A percentile compares a stretch with the other conserved stretches of the same genome.
Evolutionary conservation across 2,329 filamentous ascomycete genomes (phyloP).

Genomic region (Canariomyces notabilis): DNA sequence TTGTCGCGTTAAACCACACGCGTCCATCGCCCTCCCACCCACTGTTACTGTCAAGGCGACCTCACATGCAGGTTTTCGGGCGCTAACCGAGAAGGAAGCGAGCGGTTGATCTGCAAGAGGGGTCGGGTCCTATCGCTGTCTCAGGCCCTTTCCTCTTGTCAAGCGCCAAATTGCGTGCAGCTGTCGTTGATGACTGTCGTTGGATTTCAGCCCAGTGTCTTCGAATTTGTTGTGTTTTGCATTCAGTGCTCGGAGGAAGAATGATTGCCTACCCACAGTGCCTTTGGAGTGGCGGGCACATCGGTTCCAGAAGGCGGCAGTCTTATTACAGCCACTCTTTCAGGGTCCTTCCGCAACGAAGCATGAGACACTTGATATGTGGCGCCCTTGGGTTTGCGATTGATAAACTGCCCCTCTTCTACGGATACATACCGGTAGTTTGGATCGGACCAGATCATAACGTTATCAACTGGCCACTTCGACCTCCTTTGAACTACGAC

Average conservation of each 20-base stretch:
- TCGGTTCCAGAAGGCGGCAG: slow-evolving; percentile 14
- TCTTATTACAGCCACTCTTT: slow-evolving; percentile 17
- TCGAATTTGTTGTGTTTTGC: slow-evolving; percentile 11
- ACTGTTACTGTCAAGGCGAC: slow-evolving; percentile 1
- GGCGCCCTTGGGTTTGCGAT: slow-evolving; percentile 12
- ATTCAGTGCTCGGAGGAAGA: slow-evolving; percentile 4
- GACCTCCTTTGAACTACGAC: not conserved
- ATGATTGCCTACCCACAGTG: no score
- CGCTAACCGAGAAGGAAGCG: slow-evolving; percentile 15
- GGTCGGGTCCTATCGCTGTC: not conserved
- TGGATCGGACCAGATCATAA: slow-evolving; percentile 8
- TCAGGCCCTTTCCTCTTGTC: not conserved
- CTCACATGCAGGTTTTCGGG: slow-evolving; percentile 10
- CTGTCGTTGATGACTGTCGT: not conserved
- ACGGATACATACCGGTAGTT: no score
- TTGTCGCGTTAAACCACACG: slow-evolving; percentile 12
- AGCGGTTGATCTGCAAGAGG: slow-evolving; percentile 9
- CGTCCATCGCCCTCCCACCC: slow-evolving; percentile 7
- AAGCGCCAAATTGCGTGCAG: not conserved
- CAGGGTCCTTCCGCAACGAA: not conserved
- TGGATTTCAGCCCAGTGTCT: no score
- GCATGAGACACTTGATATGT: slow-evolving; percentile 11
- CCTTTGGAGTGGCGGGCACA: slow-evolving; percentile 1
- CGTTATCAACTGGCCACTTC: not conserved
- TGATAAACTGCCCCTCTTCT: slow-evolving; percentile 9